phyloP scores from a whole-genome alignment of 441 rosid genomes.

The Adansonia gregorii region DNA sequence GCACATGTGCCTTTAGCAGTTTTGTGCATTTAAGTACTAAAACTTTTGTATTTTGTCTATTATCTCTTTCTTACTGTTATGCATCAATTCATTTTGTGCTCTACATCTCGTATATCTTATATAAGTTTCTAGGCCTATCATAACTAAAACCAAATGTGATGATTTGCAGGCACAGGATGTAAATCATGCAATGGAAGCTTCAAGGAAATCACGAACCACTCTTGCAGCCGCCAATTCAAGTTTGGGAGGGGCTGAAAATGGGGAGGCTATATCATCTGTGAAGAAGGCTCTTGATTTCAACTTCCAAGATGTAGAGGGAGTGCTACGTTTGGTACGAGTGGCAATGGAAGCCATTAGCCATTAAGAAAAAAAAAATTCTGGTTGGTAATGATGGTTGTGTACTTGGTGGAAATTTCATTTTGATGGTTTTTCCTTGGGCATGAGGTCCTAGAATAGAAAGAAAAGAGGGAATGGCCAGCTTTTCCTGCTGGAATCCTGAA shows the following conservation, averaged over 20 bases:
- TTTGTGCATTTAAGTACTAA: not conserved
- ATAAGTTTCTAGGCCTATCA: not conserved
- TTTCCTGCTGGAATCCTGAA: conserved; percentile 23
- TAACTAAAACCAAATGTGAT: conserved; percentile 26
- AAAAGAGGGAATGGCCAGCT: conserved; percentile 28
- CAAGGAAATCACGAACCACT: conserved; percentile 65
- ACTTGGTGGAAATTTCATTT: conserved; percentile 30
- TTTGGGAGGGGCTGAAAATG: conserved; percentile 54
- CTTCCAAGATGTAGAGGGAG: conserved; percentile 90
- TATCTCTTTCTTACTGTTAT: conserved; percentile 1
- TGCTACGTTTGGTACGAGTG: conserved; percentile 75
- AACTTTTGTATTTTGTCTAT: not conserved
- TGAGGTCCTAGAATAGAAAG: conserved; percentile 21
- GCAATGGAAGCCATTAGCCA: conserved; percentile 82
- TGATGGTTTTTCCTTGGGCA: conserved; percentile 27
- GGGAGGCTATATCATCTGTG: conserved; percentile 67
- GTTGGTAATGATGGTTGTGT: conserved; percentile 34
- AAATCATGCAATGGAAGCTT: conserved; percentile 39
- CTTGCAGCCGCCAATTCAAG: conserved; percentile 59
- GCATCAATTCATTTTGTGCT: not conserved
- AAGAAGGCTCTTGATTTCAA: conserved; percentile 90
- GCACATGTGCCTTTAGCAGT: not conserved
- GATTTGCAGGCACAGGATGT: conserved; percentile 80
- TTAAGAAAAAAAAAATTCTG: conserved; percentile 38
- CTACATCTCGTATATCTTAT: not conserved